Evolutionary conservation across 345 rosid species (phyloP).

Genomic region (Abelmoschus esculentus): DNA sequence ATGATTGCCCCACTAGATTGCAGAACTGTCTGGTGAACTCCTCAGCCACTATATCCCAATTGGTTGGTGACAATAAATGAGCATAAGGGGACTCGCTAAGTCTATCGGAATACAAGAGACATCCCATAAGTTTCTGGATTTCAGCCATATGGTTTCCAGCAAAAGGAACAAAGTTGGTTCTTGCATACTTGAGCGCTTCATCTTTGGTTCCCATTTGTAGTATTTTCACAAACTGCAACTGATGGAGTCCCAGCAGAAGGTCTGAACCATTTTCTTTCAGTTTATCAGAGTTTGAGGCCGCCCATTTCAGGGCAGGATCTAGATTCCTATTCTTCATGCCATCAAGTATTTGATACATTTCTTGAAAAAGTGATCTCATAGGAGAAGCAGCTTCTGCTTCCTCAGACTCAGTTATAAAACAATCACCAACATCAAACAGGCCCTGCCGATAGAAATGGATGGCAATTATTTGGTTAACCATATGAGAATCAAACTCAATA

Average conservation of each 20-base stretch:
- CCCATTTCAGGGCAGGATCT: conserved; percentile 2
- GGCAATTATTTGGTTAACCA: conserved; percentile 57
- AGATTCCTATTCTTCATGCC: conserved; percentile 2
- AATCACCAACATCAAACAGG: conserved; percentile 57
- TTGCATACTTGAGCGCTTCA: conserved; percentile 58
- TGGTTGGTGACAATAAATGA: neutral
- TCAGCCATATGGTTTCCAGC: conserved; percentile 33
- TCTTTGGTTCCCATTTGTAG: conserved; percentile 30
- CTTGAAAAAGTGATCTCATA: conserved; percentile 37
- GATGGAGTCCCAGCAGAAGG: conserved; percentile 29
- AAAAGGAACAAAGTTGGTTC: conserved; percentile 33
- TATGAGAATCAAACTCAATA: conserved; percentile 44
- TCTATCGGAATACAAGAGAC: neutral
- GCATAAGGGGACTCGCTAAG: neutral
- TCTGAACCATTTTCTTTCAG: conserved; percentile 56
- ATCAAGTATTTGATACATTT: conserved; percentile 43
- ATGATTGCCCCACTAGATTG: conserved; percentile 43
- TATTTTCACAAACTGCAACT: conserved; percentile 47
- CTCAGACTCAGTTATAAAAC: conserved; percentile 41
- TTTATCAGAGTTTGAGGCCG: conserved; percentile 37
- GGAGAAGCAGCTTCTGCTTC: conserved; percentile 36
- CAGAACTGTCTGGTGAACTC: conserved; percentile 52
- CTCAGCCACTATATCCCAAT: conserved; percentile 6
- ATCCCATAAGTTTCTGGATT: conserved; percentile 7
- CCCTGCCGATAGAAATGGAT: conserved; percentile 63